Base-by-base conservation (phyloP, 1,284 basidiomycete genomes). In the Phlebopus sp. region DNA sequence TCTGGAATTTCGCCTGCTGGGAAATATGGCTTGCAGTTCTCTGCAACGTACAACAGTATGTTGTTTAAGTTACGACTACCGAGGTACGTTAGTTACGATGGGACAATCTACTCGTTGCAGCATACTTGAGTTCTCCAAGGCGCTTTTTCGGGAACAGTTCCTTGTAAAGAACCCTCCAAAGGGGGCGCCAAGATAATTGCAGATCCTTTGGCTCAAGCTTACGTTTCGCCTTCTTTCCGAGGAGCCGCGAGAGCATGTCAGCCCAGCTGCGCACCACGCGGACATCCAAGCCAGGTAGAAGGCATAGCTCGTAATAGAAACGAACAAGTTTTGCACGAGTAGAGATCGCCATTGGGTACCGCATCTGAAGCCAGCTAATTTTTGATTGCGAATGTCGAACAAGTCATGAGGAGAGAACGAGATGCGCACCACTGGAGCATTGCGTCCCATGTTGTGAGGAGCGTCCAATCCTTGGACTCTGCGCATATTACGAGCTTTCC, bases 291-390 rank as follows among this genome's bases (percentile, higher is more conserved):
- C 84, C 82, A 11, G 85, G 85, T 59, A 82, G 73, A 60, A 90
- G 97, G 70, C 90, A 97, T 3, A 98, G 66, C 62, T 85, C 86
- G 60, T 90, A 95, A 71, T 92, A 94, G 36, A 95, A 71, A 18
- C 76, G 75, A 14, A 86, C 87, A 38, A 96, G 79, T 59, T 83
- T 82, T n/a, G 86, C 85, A 15, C 92, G 84, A 23, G 81, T 82
- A 34, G 79, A 59, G 47, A 81, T 89, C 39, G 78, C 68, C 62
- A 93, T 81, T 2, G 90, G 90, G 65, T 92, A 93, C 45, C 83
- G 83, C 78, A 92, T 80, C 52, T 85, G 73, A 42, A 92, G 67
- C 90, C 91, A 93, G 66, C 89, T 92, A 45, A 42, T 23, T 35
- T 23, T 35, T 46, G 42, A 8, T 43, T 56, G 44, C 48, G 42